These are phyloP conservation scores for Inosperma sp. DNA, from an alignment of 768 basidiomycete species.

Conservation along the genomic window DNA sequence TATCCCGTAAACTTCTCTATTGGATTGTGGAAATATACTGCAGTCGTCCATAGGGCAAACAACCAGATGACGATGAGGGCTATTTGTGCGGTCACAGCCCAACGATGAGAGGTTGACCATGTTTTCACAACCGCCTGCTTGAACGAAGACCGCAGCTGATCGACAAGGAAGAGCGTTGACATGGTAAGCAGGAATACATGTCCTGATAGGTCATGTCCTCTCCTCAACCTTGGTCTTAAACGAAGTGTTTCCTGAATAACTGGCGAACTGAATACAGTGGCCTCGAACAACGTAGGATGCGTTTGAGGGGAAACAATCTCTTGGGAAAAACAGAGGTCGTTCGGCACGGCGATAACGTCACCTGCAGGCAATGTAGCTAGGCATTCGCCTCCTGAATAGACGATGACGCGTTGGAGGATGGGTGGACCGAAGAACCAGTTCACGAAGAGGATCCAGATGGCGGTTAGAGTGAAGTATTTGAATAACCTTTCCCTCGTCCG, in stretches of 20 bases:
- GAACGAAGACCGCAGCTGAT: constrained; percentile 63
- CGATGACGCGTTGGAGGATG: constrained; percentile 60
- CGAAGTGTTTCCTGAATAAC: constrained; percentile 40
- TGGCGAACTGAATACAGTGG: constrained; percentile 27
- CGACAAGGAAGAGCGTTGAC: constrained; percentile 68
- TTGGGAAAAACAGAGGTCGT: constrained; percentile 51
- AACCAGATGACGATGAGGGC: constrained; percentile 60
- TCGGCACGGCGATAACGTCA: constrained; percentile 48
- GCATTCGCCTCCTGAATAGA: constrained; percentile 72
- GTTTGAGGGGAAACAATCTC: constrained; percentile 50
- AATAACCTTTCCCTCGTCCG: constrained; percentile 40
- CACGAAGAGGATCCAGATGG: constrained; percentile 71
- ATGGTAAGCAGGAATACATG: constrained; percentile 89
- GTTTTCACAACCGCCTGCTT: constrained; percentile 19
- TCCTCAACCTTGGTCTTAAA: constrained; percentile 56
- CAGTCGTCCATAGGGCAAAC: constrained; percentile 74
- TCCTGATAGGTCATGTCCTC: constrained; percentile 91
- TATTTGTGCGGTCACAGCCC: constrained; percentile 44
- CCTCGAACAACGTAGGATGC: constrained; percentile 60
- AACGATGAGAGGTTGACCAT: constrained; percentile 44
- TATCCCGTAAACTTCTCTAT: constrained; percentile 85
- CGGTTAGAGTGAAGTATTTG: constrained; percentile 57
- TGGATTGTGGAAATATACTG: constrained; percentile 88
- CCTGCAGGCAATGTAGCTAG: constrained; percentile 59
- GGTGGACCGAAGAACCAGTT: constrained; percentile 88